Evolutionary conservation across 257 asterid genomes (phyloP).

Genomic region (Mitragyna speciosa): DNA sequence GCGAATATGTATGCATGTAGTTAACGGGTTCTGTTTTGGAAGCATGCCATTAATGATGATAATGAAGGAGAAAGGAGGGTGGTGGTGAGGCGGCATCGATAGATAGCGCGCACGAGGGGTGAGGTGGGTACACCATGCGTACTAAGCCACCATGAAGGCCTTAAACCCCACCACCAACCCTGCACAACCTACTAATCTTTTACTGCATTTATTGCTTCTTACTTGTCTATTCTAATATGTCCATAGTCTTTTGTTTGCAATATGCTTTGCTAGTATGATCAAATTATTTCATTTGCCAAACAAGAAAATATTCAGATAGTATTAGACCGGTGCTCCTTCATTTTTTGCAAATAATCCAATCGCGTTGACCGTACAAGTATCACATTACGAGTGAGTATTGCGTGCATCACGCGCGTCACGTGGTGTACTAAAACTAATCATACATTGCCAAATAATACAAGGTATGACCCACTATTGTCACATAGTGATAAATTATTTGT

Average conservation of each 20-base stretch:
- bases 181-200: slow-evolving; percentile 6
- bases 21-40: slow-evolving; percentile 29
- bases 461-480: no score
- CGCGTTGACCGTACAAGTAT: slow-evolving; percentile 15
- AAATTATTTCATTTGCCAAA: slow-evolving; percentile 6
- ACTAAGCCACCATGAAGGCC: slow-evolving; percentile 12
- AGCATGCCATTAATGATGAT: slow-evolving; percentile 59
- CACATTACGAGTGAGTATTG: no score
- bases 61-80: slow-evolving; percentile 18
- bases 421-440: no score
- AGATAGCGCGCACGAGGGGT: slow-evolving; percentile 72
- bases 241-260: slow-evolving; percentile 5
- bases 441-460: no score
- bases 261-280: not conserved
- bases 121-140: slow-evolving; percentile 32
- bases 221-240: slow-evolving; percentile 16
- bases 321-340: not conserved
- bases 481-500: no score
- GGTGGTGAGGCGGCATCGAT: slow-evolving; percentile 57
- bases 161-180: slow-evolving; percentile 23
- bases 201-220: slow-evolving; percentile 10
- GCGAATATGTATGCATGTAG: not conserved
- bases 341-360: slow-evolving; percentile 9
- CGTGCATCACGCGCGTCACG: no score
- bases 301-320: not conserved